A percentile compares a stretch with the other conserved stretches of the same genome.
Evolutionary conservation across 768 basidiomycete genomes (phyloP).

Genomic region (Termitomyces sp.): DNA sequence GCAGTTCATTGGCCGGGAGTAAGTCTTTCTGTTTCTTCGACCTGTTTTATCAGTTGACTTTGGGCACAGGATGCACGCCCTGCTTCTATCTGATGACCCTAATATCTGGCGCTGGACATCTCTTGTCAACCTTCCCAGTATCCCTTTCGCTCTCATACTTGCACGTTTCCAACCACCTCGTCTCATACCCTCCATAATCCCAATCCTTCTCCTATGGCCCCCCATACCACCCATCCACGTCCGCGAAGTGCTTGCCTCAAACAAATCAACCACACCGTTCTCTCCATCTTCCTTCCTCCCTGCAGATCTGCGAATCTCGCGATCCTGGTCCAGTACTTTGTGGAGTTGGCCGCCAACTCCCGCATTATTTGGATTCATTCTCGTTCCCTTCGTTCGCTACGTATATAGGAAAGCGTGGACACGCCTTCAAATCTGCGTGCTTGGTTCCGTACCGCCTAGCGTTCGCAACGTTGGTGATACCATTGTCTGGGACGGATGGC

Average conservation of each 20-base stretch:
- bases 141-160: slow-evolving; percentile 63
- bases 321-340: slow-evolving; percentile 8
- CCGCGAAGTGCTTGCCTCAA: slow-evolving; percentile 19
- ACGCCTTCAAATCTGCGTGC: slow-evolving; percentile 35
- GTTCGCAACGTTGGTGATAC: slow-evolving; percentile 16
- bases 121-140: slow-evolving; percentile 67
- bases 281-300: slow-evolving; percentile 15
- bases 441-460: slow-evolving; percentile 35
- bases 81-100: slow-evolving; percentile 64
- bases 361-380: slow-evolving; percentile 45
- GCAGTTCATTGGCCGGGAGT: slow-evolving; percentile 69
- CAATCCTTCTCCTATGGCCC: slow-evolving; percentile 46
- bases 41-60: neutral
- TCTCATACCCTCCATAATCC: slow-evolving; percentile 31
- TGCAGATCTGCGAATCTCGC: slow-evolving; percentile 31
- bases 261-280: slow-evolving; percentile 22
- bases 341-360: slow-evolving; percentile 57
- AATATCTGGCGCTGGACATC: slow-evolving; percentile 73
- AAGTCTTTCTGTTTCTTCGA: slow-evolving; percentile 13
- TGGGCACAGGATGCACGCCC: slow-evolving; percentile 49
- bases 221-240: slow-evolving; percentile 31
- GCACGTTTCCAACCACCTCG: slow-evolving; percentile 45
- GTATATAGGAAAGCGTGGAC: slow-evolving; percentile 39
- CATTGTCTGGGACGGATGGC: slow-evolving; percentile 22
- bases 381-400: slow-evolving; percentile 42